Base-by-base conservation (phyloP, 2,329 filamentous ascomycete genomes). In the Diaporthe sp. region DNA sequence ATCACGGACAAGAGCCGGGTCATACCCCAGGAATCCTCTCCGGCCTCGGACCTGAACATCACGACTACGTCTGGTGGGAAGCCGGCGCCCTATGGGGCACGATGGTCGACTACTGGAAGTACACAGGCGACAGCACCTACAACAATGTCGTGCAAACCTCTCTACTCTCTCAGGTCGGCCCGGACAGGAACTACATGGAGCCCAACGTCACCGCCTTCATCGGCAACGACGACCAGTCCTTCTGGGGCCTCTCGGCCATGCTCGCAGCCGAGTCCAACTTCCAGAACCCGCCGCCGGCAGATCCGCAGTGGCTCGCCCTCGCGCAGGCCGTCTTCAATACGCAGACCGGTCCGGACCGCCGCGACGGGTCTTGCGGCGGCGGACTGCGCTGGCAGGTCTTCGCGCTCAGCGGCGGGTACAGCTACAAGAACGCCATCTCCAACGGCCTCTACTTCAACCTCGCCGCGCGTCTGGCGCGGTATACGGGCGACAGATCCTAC, bases 351-450 rank as follows among this genome's bases (percentile, higher is more conserved):
- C 39, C 90, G 94, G 51, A 97, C 94, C 94, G 94, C 96, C 77
- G 86, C 83, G 1, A 83, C 0, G 83, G 87, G 1, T 85, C 90
- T 67, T 97, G 95, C 79, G 88, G 87, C 25, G 95, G 95, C 53
- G 95, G 95, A 4, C 83, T 97, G 71, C 90, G 94, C 77, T 96
- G 94, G 94, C 95, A 98, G 84, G 95, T 98, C 62, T 96, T 94
- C 82, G 88, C 90, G 1, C 95, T 94, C 87, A 97, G 97, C 81
- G 91, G 89, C 55, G 95, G 95, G 17, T 98, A 93, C 83, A 25
- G 61, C n/a, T 73, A 65, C 37, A 73, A 60, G 42, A 62, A 53
- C 72, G 71, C 85, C 37, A 84, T 87, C 13, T 84, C 86, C n/a
- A 89, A 88, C 76, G 87, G 84, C 15, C 83, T 84, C 75, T 88